Percentiles rank a stretch among this genome's conserved stretches.
These are phyloP conservation scores for Aaosphaeria arxii DNA, from an alignment of 2,329 filamentous ascomycete genomes.

Conservation along the genomic window DNA sequence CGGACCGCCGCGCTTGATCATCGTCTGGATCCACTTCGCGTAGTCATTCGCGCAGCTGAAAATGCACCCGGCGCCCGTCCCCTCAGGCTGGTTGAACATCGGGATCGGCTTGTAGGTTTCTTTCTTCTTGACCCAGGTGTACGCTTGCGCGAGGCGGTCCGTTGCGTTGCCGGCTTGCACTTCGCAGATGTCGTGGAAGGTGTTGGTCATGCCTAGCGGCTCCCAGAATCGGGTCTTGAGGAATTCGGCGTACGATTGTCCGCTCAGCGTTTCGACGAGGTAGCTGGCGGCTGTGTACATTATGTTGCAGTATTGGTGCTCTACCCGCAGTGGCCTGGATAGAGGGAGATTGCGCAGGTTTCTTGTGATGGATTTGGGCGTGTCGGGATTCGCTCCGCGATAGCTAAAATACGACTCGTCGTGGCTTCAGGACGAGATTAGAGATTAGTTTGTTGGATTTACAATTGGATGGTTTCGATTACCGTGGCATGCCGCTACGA, in stretches of 20 bases:
- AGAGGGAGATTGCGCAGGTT: constrained; percentile 45
- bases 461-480: constrained; percentile 6
- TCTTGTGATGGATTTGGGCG: constrained; percentile 8
- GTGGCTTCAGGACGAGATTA: constrained; percentile 1
- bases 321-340: constrained; percentile 39
- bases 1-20: constrained; percentile 11
- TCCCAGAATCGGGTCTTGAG: constrained; percentile 36
- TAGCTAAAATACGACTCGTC: constrained; percentile 11
- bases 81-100: constrained; percentile 10
- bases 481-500: constrained; percentile 49
- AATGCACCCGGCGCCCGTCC: constrained; percentile 20
- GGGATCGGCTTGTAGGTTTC: constrained; percentile 5
- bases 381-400: constrained; percentile 6
- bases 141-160: not conserved
- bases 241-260: constrained; percentile 26
- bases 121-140: not conserved
- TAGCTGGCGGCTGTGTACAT: constrained; percentile 52
- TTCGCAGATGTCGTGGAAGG: constrained; percentile 22
- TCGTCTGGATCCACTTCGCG: constrained; percentile 21
- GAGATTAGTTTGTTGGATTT: not conserved
- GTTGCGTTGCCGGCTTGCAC: not conserved
- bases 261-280: constrained; percentile 44
- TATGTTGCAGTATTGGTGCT: constrained; percentile 52
- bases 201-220: constrained; percentile 40
- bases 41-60: constrained; percentile 17